Evolutionary conservation across 495 filamentous ascomycete genomes (phyloP).

Genomic region (Astrothelium macrocarpum): DNA sequence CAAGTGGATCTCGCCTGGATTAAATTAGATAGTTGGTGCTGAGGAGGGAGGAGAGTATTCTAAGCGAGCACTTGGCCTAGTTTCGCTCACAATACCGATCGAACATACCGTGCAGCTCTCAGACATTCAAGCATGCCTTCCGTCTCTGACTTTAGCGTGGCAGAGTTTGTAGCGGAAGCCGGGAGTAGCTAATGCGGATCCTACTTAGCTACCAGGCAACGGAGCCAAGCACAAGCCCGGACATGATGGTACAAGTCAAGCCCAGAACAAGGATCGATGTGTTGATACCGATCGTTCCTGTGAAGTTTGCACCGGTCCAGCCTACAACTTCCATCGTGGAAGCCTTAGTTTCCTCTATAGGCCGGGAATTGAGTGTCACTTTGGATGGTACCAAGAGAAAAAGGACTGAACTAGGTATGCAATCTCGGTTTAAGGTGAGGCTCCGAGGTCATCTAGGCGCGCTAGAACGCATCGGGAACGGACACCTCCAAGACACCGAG

Average conservation of each 20-base stretch:
- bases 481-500: neutral
- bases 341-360: neutral
- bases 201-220: conserved; percentile 15
- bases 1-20: conserved; percentile 27
- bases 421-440: no score
- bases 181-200: conserved; percentile 19
- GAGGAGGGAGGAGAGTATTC: neutral
- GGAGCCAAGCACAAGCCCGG: neutral
- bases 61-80: neutral
- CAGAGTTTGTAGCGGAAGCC: conserved; percentile 25
- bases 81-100: conserved; percentile 4
- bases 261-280: neutral
- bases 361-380: neutral
- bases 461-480: no score
- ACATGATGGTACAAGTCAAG: neutral
- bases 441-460: no score
- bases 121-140: conserved; percentile 17
- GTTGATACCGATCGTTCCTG: neutral
- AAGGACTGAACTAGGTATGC: neutral
- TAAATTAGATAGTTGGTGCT: conserved; percentile 29
- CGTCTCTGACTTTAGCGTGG: conserved; percentile 16
- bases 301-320: neutral
- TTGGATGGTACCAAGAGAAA: neutral
- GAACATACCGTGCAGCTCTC: conserved; percentile 17
- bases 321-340: neutral